Evolutionary conservation across 768 basidiomycete genomes (phyloP), one percentile per base, ranked within the genome.

Genomic region (Serendipita sp.): DNA sequence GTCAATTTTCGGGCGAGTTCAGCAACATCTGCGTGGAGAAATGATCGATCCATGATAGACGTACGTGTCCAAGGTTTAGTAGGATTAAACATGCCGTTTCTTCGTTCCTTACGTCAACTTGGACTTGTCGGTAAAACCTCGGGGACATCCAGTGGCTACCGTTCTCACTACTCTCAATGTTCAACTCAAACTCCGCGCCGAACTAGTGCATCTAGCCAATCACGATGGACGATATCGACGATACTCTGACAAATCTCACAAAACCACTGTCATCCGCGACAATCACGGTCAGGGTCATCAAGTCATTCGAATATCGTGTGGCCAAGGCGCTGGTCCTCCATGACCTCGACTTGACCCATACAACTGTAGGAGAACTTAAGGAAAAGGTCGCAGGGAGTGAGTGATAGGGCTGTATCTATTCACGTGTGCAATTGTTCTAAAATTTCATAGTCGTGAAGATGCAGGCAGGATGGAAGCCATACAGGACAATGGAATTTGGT

Each of bases 231-330:
- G 56, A 60, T 60, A 24, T 65, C 30, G 65, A 62, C 32, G 67
- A 68, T 63, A 11, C 63, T 30, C 78, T 85, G 46, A 85, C 85
- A 47, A 92, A 86, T 75, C 76, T 80, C 63, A 78, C 83, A 34
- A 78, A 80, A 2, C 87, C 91, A 8, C 80, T 76, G 69, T 86
- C 86, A 2, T 79, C 84, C 67, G 91, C 92, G 24, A 92, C 91
- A 3, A 76, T 98, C 65, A 98, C 95, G 4, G 74, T 98, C 58
- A 85, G 95, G 37, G 80, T 97, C 67, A 90, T 99, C 77, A 99
- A 99, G 73, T 92, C 90, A 18, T 95, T 99, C 73, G 85, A 84
- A 71, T 97, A 84, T 74, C 83, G 95, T 64, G 97, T 93, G 64
- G 88, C 92, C 72, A 86, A 86, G 69, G 86, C 83, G 71, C 80